phyloP scores from a whole-genome alignment of 345 rosid genomes.

The Pistacia integerrima region DNA sequence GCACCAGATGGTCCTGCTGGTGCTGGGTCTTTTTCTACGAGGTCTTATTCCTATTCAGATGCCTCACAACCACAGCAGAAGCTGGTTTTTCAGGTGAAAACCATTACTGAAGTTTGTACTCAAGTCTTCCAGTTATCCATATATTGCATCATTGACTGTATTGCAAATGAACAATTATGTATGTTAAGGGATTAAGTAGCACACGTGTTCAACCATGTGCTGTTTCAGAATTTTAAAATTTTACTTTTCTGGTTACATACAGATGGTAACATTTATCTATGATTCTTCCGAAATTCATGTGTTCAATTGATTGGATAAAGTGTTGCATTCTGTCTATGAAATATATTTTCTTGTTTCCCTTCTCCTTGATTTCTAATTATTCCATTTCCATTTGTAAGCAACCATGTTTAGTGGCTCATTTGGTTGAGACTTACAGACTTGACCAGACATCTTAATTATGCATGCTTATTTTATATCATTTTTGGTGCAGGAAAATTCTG shows the following conservation, averaged over 20 bases:
- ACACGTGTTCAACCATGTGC: not conserved
- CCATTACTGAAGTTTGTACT: not conserved
- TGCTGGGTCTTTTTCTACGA: conserved; percentile 24
- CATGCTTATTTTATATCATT: conserved; percentile 18
- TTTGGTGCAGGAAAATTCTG: conserved; percentile 39
- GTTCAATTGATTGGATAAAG: not conserved
- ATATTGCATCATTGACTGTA: not conserved
- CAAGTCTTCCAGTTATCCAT: not conserved
- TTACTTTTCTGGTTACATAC: not conserved
- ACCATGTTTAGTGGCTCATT: not conserved
- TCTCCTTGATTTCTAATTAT: not conserved
- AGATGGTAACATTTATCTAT: not conserved
- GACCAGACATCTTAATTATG: conserved; percentile 1
- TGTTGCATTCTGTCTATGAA: not conserved
- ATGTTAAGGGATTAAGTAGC: not conserved
- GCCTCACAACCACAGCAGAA: conserved; percentile 20
- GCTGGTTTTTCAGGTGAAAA: conserved; percentile 20
- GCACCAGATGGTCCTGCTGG: conserved; percentile 29
- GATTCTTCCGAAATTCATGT: not conserved
- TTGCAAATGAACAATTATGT: not conserved
- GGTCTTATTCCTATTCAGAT: conserved; percentile 30
- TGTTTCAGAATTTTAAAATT: not conserved
- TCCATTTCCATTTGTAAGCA: not conserved
- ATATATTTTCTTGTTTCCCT: not conserved
- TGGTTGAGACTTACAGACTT: conserved; percentile 12